These are phyloP conservation scores for Phialophora tarda DNA, from an alignment of 2,329 filamentous ascomycete species.

Conservation along the genomic window DNA sequence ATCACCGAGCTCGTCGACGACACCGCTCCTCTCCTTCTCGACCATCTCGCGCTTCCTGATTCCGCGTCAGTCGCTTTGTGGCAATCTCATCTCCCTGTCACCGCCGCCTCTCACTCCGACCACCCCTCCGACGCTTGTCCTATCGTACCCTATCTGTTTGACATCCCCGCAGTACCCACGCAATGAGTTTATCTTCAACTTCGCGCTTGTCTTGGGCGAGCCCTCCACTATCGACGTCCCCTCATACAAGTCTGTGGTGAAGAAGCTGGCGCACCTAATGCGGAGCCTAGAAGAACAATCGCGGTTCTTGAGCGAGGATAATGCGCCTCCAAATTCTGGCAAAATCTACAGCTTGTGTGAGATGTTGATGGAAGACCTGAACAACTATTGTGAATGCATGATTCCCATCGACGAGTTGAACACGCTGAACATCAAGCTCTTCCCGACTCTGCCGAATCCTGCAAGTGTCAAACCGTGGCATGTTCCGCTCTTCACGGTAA, in stretches of 20 bases:
- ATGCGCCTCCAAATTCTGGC: conserved; percentile 53
- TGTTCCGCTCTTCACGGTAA: conserved; percentile 76
- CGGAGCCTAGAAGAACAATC: conserved; percentile 90
- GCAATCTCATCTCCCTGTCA: conserved; percentile 70
- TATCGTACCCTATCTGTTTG: conserved; percentile 90
- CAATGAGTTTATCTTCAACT: conserved; percentile 99
- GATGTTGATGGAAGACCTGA: conserved; percentile 87
- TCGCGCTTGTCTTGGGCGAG: conserved; percentile 78
- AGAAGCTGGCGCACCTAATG: conserved; percentile 83
- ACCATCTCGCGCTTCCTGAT: conserved; percentile 92
- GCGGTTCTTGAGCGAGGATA: conserved; percentile 68
- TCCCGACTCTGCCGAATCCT: conserved; percentile 78
- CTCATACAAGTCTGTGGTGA: conserved; percentile 82
- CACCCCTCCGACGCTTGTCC: conserved; percentile 72
- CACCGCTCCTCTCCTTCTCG: conserved; percentile 81
- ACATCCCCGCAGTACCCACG: conserved; percentile 80
- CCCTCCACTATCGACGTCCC: conserved; percentile 63
- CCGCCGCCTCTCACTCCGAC: conserved; percentile 50
- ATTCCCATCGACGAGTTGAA: conserved; percentile 97
- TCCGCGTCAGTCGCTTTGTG: conserved; percentile 92
- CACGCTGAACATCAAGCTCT: conserved; percentile 94
- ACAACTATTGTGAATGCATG: conserved; percentile 98
- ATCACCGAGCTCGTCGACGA: conserved; percentile 40
- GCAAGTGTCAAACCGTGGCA: conserved; percentile 84
- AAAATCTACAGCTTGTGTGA: conserved; percentile 75